Base-by-base conservation (phyloP, 2,329 filamentous ascomycete genomes). In the Alternaria gansuensis region DNA sequence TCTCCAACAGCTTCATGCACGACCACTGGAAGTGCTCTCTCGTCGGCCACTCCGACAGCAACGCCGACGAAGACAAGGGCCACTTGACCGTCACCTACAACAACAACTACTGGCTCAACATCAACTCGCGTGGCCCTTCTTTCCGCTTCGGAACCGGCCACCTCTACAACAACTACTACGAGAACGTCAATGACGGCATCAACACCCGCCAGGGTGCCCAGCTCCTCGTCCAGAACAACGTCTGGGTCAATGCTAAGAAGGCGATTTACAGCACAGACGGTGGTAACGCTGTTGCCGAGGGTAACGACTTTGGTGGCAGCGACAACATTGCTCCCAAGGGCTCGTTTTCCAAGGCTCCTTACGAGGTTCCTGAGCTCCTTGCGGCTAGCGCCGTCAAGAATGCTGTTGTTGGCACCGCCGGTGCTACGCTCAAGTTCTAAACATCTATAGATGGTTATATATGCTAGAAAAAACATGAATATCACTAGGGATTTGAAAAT, bases 81-180 rank as follows among this genome's bases (percentile, higher is more conserved):
- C 81, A 87, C 71, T 81, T 90, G 44, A 84, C 80, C 71, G 80
- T 90, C 54, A 90, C 88, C 55, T 88, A 88, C 74, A 82, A 83
- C 78, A 85, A 89, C 81, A 90, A 90, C 83, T 81, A 85, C 80
- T 90, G 82, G 82, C 70, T 72, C 65, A 88, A 89, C 80, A 76
- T 89, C 72, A 87, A 88, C 81, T 87, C 84, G 7, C 87, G 88
- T 54, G 80, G 78, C 0, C 88, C 88, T 4, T 85, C 83, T 3
- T 73, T 89, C 73, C 87, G 88, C 65, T 90, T 90, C 78, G 88
- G 88, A 28, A 89, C 85, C 40, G 86, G 80, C 10, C 88, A 90
- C 77, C 72, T 85, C 66, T 85, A 82, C 80, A 87, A 85, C 81
- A 82, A 74, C 70, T 81, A 80, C 74, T 77, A 75, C 61, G 76